Evolutionary conservation across 1,284 basidiomycete genomes (phyloP).

Genomic region (Moesziomyces sp.): DNA sequence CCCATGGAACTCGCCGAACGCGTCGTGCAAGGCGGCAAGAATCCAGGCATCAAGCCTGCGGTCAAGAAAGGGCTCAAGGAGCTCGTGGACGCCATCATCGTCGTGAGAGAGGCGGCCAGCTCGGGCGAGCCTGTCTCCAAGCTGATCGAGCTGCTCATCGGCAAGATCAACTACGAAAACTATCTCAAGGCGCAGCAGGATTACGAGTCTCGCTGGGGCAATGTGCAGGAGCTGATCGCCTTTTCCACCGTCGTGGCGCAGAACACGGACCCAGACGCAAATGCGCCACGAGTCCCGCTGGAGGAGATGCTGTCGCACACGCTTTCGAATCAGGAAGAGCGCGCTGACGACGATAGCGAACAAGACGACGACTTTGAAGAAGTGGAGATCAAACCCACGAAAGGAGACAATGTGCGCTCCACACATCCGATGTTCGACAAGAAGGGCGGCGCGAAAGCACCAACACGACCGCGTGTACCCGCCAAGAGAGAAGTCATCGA

Average conservation of each 20-base stretch:
- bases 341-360: constrained; percentile 16
- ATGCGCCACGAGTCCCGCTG: constrained; percentile 12
- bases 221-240: constrained; percentile 81
- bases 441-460: neutral
- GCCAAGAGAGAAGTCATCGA: constrained; percentile 39
- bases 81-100: constrained; percentile 75
- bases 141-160: constrained; percentile 75
- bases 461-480: neutral
- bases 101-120: constrained; percentile 73
- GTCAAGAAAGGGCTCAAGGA: constrained; percentile 75
- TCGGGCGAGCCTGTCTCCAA: constrained; percentile 76
- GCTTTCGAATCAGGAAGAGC: constrained; percentile 29
- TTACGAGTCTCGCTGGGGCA: constrained; percentile 82
- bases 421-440: constrained; percentile 21
- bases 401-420: neutral
- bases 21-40: constrained; percentile 45
- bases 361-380: constrained; percentile 68
- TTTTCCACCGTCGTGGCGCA: constrained; percentile 52
- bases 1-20: constrained; percentile 73
- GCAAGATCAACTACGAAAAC: constrained; percentile 76
- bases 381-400: constrained; percentile 12
- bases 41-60: constrained; percentile 75
- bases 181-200: constrained; percentile 78
- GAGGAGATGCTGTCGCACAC: constrained; percentile 37
- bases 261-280: constrained; percentile 9